Evolutionary conservation across 2,329 filamentous ascomycete species (phyloP).

Genomic region (Claviceps humidiphila): DNA sequence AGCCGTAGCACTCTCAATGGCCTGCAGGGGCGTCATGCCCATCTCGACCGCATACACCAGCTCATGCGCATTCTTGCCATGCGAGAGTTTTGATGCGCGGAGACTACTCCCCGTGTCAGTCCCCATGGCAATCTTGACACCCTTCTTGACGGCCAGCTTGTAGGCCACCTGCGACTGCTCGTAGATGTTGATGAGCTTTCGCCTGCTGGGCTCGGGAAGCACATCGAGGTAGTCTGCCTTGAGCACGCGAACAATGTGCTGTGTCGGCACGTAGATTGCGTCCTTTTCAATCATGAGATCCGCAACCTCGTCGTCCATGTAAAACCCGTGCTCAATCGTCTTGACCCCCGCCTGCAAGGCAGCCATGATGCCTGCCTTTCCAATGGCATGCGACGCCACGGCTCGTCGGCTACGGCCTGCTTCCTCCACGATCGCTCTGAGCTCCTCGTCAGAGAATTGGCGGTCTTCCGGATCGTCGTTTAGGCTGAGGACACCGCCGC

Average conservation of each 20-base stretch:
- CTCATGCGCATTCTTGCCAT: slow-evolving; percentile 27
- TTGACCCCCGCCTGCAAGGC: slow-evolving; percentile 24
- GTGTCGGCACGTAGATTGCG: slow-evolving; percentile 25
- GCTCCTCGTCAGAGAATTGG: slow-evolving; percentile 27
- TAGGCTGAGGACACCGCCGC: slow-evolving; percentile 25
- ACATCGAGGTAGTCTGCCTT: slow-evolving; percentile 19
- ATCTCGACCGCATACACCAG: slow-evolving; percentile 32
- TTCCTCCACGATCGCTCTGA: slow-evolving; percentile 24
- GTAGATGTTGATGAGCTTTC: slow-evolving; percentile 15
- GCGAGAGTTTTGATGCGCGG: slow-evolving; percentile 7
- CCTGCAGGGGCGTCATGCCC: slow-evolving; percentile 34
- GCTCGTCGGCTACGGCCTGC: slow-evolving; percentile 21
- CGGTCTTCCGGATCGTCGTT: slow-evolving; percentile 25
- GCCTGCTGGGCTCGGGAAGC: slow-evolving; percentile 14
- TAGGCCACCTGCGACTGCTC: slow-evolving; percentile 25
- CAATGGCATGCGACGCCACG: slow-evolving; percentile 27
- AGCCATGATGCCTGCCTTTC: slow-evolving; percentile 26
- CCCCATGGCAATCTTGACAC: slow-evolving; percentile 26
- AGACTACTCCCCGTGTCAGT: slow-evolving; percentile 26
- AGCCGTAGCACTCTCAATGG: slow-evolving; percentile 37
- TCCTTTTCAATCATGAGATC: slow-evolving; percentile 24
- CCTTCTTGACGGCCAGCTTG: slow-evolving; percentile 22
- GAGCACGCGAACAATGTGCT: slow-evolving; percentile 20
- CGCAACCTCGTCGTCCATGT: slow-evolving; percentile 27
- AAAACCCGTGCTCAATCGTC: slow-evolving; percentile 27